phyloP scores from a whole-genome alignment of 1,284 basidiomycete species.

The Porogramme epimiltina region DNA sequence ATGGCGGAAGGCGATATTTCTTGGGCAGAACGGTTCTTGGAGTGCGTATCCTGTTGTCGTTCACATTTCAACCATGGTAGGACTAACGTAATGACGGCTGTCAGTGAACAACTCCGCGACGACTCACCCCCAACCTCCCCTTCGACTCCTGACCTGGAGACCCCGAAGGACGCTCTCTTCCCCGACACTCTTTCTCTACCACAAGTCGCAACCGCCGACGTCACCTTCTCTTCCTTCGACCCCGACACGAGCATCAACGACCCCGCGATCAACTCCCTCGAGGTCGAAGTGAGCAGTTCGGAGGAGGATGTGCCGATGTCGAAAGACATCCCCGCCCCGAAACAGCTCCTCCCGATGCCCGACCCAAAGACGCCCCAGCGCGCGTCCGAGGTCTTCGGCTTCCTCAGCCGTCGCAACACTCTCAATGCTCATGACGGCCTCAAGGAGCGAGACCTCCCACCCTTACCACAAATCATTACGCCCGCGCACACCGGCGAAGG shows the following conservation, averaged over 20 bases:
- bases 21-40: constrained; percentile 75
- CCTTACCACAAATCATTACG: constrained; percentile 5
- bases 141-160: constrained; percentile 28
- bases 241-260: constrained; percentile 45
- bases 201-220: constrained; percentile 29
- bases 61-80: neutral
- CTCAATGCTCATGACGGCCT: neutral
- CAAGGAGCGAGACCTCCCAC: constrained; percentile 24
- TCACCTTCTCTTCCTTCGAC: constrained; percentile 45
- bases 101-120: constrained; percentile 26
- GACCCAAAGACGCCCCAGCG: constrained; percentile 54
- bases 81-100: neutral
- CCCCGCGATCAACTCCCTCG: constrained; percentile 66
- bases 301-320: constrained; percentile 32
- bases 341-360: neutral
- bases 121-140: constrained; percentile 29
- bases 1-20: constrained; percentile 71
- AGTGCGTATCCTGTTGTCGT: constrained; percentile 42
- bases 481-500: constrained; percentile 10
- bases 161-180: constrained; percentile 32
- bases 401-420: constrained; percentile 45
- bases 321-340: constrained; percentile 6
- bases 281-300: constrained; percentile 64
- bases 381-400: constrained; percentile 70
- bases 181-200: constrained; percentile 30